These are phyloP conservation scores for Suhomyces emberorum DNA, from an alignment of 805 yeast genomes.

Conservation along the genomic window DNA sequence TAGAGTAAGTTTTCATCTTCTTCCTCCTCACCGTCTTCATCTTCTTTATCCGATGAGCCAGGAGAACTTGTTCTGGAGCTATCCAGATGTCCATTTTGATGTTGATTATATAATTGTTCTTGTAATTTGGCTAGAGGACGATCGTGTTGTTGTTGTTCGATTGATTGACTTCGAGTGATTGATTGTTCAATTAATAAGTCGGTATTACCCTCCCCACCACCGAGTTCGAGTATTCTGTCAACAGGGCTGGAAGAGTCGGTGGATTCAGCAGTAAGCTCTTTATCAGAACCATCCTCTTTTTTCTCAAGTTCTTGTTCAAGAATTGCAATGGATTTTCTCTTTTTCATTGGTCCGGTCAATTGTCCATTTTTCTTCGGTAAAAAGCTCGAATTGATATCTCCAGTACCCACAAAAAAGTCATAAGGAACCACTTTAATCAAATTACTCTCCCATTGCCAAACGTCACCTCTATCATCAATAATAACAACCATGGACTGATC, in stretches of 20 bases:
- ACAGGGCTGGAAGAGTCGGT: conserved; percentile 38
- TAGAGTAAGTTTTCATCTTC: conserved; percentile 53
- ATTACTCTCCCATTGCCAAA: conserved; percentile 96
- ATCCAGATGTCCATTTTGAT: conserved; percentile 20
- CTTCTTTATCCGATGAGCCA: conserved; percentile 18
- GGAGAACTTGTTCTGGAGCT: conserved; percentile 12
- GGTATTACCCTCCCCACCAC: conserved; percentile 49
- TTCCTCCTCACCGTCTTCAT: conserved; percentile 21
- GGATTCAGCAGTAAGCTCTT: not conserved
- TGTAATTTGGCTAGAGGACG: conserved; percentile 84
- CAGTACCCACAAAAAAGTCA: conserved; percentile 94
- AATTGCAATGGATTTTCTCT: conserved; percentile 54
- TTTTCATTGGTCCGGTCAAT: conserved; percentile 58
- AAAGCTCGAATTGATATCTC: conserved; percentile 92
- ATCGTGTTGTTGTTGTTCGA: conserved; percentile 78
- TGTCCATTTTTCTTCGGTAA: conserved; percentile 73
- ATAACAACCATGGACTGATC: conserved; percentile 95
- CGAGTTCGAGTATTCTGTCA: conserved; percentile 46
- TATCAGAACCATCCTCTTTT: conserved; percentile 9
- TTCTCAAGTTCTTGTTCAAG: conserved; percentile 43
- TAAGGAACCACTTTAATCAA: conserved; percentile 91
- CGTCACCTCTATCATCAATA: conserved; percentile 97
- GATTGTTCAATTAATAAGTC: conserved; percentile 54
- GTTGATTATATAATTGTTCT: conserved; percentile 58
- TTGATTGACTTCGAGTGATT: conserved; percentile 59